Base-by-base conservation (phyloP, 2,329 filamentous ascomycete species). In the Pseudopithomyces chartarum region DNA sequence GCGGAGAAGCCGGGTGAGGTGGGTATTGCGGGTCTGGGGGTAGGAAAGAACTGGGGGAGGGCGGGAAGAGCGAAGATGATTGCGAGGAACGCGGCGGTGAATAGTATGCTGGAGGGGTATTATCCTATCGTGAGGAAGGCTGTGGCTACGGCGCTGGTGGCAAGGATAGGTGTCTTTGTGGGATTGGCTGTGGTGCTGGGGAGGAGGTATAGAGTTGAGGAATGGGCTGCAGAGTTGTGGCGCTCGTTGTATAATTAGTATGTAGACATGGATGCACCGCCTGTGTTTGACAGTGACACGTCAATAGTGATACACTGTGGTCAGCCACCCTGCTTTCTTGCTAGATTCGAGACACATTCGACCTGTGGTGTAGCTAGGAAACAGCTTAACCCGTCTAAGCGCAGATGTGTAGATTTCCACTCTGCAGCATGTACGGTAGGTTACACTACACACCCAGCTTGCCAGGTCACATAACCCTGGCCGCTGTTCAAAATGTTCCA, bases 51-150 rank as follows among this genome's bases (percentile, higher is more conserved):
- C n/a, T 76, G 76, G 69, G 67, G 70, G 29, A 64, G 74, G 57
- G 64, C 69, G 33, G 61, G 73, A 46, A 56, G 74, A 58, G 66
- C 70, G 42, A 70, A 73, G 68, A 70, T 78, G 73, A 67, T 77
- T 61, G 64, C 68, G 6, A 61, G 74, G 52, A 73, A 71, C 1
- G 73, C 73, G 13, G 78, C 78, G 10, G 80, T 83, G 2, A 76
- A 80, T 39, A 78, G 76, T 0, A 77, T 83, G 75, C 67, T 84
- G 6, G 80, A 83, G 61, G 82, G 82, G 12, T 84, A 84, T 56
- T 83, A 83, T 66, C 79, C 81, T 45, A 76, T 82, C 56, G 76
- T 84, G 17, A 71, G 80, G 52, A 76, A 69, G 61, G 80, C 80
- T 3, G 80, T 84, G 3, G 74, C 75, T 15, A 66, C 77, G 11